phyloP scores from a whole-genome alignment of 768 basidiomycete species.

The Suillus subluteus region DNA sequence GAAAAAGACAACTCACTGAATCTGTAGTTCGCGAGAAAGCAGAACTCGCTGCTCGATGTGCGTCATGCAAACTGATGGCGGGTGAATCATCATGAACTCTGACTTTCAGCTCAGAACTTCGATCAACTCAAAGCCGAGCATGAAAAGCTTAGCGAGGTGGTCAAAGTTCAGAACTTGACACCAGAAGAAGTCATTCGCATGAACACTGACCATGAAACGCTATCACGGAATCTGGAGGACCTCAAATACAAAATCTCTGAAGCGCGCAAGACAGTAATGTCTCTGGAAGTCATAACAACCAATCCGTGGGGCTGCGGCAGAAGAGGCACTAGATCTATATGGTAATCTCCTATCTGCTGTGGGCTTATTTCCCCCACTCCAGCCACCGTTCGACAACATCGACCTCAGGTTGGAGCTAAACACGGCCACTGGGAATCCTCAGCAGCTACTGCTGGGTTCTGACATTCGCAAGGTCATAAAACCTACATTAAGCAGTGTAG shows the following conservation, averaged over 20 bases:
- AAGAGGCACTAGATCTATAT: slow-evolving; percentile 82
- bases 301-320: slow-evolving; percentile 80
- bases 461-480: slow-evolving; percentile 76
- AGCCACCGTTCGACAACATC: slow-evolving; percentile 68
- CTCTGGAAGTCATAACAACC: slow-evolving; percentile 82
- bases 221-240: slow-evolving; percentile 74
- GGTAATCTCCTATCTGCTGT: slow-evolving; percentile 73
- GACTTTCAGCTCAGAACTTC: slow-evolving; percentile 56
- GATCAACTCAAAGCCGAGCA: slow-evolving; percentile 69
- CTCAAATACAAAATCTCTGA: slow-evolving; percentile 77
- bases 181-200: slow-evolving; percentile 91
- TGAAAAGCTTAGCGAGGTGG: slow-evolving; percentile 60
- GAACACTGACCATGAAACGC: slow-evolving; percentile 85
- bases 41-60: slow-evolving; percentile 62
- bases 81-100: slow-evolving; percentile 2
- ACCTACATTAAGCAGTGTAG: slow-evolving; percentile 73
- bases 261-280: slow-evolving; percentile 70
- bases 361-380: slow-evolving; percentile 76
- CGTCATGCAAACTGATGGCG: slow-evolving; percentile 16
- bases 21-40: slow-evolving; percentile 69
- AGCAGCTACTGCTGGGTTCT: slow-evolving; percentile 66
- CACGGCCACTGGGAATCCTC: slow-evolving; percentile 70
- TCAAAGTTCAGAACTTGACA: slow-evolving; percentile 86
- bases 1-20: slow-evolving; percentile 69
- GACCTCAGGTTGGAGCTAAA: slow-evolving; percentile 85